Evolutionary conservation across 2,329 filamentous ascomycete species (phyloP), one percentile per base, ranked within the genome.

Genomic region (Rhexocercosporidium sp.): DNA sequence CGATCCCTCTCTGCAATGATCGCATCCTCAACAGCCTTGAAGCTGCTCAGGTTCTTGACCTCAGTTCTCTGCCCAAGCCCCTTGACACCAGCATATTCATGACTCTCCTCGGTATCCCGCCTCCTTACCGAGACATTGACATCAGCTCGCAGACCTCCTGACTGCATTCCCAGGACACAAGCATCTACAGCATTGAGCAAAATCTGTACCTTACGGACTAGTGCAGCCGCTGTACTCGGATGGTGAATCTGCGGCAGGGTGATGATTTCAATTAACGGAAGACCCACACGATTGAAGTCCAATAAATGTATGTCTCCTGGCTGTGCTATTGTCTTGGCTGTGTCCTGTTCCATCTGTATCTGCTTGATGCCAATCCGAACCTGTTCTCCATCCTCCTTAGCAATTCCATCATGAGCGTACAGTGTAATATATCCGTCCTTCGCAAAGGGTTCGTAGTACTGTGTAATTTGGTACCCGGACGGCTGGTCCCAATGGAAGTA

Each of bases 401-500:
- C 90, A 69, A 97, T 92, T 1, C 94, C 94, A 76, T 97, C 95
- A 66, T 93, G 85, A 3, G 87, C 81, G 46, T 85, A 86, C 6
- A 99, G 83, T 0, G 83, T 86, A n/a, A 98, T 83, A 46, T 82
- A 80, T 1, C 96, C 96, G 73, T 93, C 84, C 68, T 84, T 88
- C 0, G 89, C 89, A 72, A 91, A 88, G 0, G 89, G 88, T 66
- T 88, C 82, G 78, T 98, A 97, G 81, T 95, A 98, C 77, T 99
- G 96, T 1, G 96, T 99, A 70, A 99, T 97, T 79, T 99, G 96
- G 79, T 99, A 99, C 0, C 96, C 96, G 0, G 93, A 87, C 0
- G 96, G 96, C 79, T 99, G 96, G 79, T 99, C 96, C 87, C 96
- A 97, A 83, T 97, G 97, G 80, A 99, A 98, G 80, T 99, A 99